A percentile compares a stretch with the other conserved stretches of the same genome.
Conservation (phyloP, 495 filamentous ascomycete genomes). For the Penicilliopsis zonata region DNA sequence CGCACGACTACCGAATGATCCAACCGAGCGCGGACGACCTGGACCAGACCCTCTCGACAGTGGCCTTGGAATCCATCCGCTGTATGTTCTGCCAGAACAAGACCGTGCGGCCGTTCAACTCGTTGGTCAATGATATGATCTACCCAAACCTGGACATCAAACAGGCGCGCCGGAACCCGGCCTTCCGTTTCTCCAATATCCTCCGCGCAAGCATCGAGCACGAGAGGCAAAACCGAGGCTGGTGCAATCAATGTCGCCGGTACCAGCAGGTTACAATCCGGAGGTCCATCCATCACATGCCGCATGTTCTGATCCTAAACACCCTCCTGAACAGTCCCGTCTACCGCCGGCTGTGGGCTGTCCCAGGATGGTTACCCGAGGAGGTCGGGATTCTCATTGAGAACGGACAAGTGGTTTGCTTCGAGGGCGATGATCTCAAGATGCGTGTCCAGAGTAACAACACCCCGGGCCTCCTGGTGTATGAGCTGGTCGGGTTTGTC, state of each 20-base stretch:
- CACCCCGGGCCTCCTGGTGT: slow-evolving; percentile 57
- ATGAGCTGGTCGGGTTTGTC: slow-evolving; percentile 85
- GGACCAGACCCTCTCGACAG: slow-evolving; percentile 45
- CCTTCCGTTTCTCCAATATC: slow-evolving; percentile 64
- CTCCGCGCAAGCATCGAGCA: slow-evolving; percentile 79
- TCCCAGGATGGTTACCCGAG: slow-evolving; percentile 80
- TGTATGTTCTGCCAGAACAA: slow-evolving; percentile 79
- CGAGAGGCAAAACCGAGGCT: slow-evolving; percentile 70
- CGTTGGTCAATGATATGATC: slow-evolving; percentile 69
- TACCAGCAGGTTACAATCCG: slow-evolving; percentile 73
- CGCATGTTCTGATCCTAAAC: slow-evolving; percentile 76
- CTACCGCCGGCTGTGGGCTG: slow-evolving; percentile 69
- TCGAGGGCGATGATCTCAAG: slow-evolving; percentile 70
- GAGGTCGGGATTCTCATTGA: slow-evolving; percentile 83
- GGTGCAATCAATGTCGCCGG: slow-evolving; percentile 77
- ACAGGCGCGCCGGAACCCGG: slow-evolving; percentile 37
- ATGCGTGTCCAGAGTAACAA: slow-evolving; percentile 46
- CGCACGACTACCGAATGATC: slow-evolving; percentile 54
- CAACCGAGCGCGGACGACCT: slow-evolving; percentile 42
- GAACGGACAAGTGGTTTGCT: slow-evolving; percentile 73
- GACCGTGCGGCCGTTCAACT: slow-evolving; percentile 51
- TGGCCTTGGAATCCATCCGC: slow-evolving; percentile 48
- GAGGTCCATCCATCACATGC: slow-evolving; percentile 67
- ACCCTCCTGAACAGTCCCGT: slow-evolving; percentile 59
- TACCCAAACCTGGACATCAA: slow-evolving; percentile 52